Base-by-base conservation (phyloP, 306 rosid genomes). In the Cicer bijugum region DNA sequence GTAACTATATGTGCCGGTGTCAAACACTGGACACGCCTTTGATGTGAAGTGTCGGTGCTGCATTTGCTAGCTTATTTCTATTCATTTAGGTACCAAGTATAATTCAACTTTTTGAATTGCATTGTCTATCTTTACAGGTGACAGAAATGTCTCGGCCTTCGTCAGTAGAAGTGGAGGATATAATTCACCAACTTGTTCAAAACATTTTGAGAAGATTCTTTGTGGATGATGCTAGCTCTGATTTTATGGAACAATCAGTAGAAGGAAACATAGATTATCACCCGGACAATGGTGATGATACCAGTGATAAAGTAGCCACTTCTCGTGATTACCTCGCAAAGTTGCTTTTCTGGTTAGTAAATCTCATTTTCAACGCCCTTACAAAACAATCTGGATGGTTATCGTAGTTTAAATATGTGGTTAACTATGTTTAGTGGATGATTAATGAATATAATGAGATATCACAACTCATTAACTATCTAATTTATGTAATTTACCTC, bases 311-410 rank as follows among this genome's bases (percentile, higher is more conserved):
- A 23, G 62, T 86, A 55, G 89, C 78, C 78, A 84, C 93, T 75
- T 88, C 96, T 11, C 96, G 99, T 1, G 99, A 95, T 83, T 88
- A 91, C 86, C 93, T 95, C 47, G 99, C 99, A 9, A 95, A 90
- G 86, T 83, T 95, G 69, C 96, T 95, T 86, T 95, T 91, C 90
- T 95, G 99, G 99, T 95, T 57, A 86, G 95, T 80, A 60, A 52
- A 69, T 72, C 48, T 45, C 72, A 16, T 69, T 67, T 17, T 38
- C 73, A 17, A 50, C 16, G 17, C 53, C 28, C 81, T 80, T 69
- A 9, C 60, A 28, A 28, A 28, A 28, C 35, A 28, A 28, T 28
- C 35, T 28, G 5, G 35, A 28, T 4, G 5, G 35, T 28, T 28
- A 28, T 3, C 35, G 5, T 28, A 28, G 35, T 28, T 28, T 4